phyloP scores from a whole-genome alignment of 169 alveolate genomes.

The Plasmodium billcollinsi region DNA sequence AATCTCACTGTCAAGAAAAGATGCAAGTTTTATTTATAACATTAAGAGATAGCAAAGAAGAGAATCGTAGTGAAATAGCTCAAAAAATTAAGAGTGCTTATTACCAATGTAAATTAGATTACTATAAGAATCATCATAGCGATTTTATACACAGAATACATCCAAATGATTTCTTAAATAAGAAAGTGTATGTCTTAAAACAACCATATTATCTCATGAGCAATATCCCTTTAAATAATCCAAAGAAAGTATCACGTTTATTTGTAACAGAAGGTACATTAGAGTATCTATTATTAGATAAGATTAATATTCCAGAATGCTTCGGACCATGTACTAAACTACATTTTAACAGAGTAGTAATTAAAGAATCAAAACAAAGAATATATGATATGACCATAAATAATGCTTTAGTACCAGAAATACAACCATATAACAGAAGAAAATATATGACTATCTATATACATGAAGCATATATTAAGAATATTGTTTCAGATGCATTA shows the following conservation, averaged over 20 bases:
- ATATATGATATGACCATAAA: neutral
- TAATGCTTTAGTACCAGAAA: slow-evolving; percentile 26
- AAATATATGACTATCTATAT: slow-evolving; percentile 25
- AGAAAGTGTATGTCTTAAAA: slow-evolving; percentile 29
- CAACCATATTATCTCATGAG: slow-evolving; percentile 55
- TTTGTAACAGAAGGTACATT: slow-evolving; percentile 39
- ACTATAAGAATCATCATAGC: slow-evolving; percentile 26
- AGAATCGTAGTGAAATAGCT: slow-evolving; percentile 45
- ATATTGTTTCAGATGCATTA: slow-evolving; percentile 10
- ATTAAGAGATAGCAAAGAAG: slow-evolving; percentile 21
- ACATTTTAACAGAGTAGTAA: slow-evolving; percentile 26
- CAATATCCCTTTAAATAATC: slow-evolving; percentile 10
- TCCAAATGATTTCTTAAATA: slow-evolving; percentile 21
- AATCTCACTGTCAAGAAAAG: slow-evolving; percentile 26
- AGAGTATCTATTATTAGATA: slow-evolving; percentile 33
- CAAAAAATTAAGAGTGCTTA: slow-evolving; percentile 26
- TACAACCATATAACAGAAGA: neutral
- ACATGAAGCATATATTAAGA: slow-evolving; percentile 4
- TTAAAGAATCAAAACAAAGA: neutral
- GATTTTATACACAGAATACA: slow-evolving; percentile 36
- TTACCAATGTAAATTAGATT: slow-evolving; percentile 41
- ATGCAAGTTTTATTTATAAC: slow-evolving; percentile 27
- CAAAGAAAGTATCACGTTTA: slow-evolving; percentile 10
- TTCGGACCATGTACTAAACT: slow-evolving; percentile 34
- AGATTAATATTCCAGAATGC: slow-evolving; percentile 47